Evolutionary conservation across 176 grass and related monocot species (phyloP).

Genomic region (Cymbopogon citratus): DNA sequence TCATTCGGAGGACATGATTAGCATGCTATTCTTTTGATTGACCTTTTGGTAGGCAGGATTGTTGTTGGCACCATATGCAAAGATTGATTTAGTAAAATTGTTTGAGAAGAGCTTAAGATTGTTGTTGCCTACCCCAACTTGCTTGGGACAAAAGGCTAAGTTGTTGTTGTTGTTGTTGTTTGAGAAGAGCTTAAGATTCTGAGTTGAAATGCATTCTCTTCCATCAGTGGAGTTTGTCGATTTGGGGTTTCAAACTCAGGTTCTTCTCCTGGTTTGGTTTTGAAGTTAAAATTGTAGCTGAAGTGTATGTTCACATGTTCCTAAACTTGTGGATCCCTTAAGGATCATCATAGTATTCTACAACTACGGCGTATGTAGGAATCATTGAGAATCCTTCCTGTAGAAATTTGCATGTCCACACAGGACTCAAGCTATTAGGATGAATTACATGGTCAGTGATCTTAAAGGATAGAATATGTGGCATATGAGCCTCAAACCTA

Average conservation of each 20-base stretch:
- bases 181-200: neutral
- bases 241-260: neutral
- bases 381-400: neutral
- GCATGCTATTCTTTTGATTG: neutral
- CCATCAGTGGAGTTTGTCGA: neutral
- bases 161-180: neutral
- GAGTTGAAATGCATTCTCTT: neutral
- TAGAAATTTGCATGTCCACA: neutral
- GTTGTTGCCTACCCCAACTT: no score
- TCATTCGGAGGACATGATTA: neutral
- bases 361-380: neutral
- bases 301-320: neutral
- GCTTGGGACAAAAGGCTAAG: no score
- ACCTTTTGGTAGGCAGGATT: neutral
- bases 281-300: neutral
- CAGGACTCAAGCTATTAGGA: neutral
- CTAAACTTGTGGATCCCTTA: neutral
- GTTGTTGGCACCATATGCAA: neutral
- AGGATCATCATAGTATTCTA: constrained; percentile 2
- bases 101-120: neutral
- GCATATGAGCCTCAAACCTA: neutral
- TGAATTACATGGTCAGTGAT: neutral
- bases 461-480: neutral
- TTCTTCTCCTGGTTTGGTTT: neutral
- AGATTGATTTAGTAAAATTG: neutral